Evolutionary conservation across 1,284 basidiomycete genomes (phyloP).

Genomic region (Ceratobasidium sp.): DNA sequence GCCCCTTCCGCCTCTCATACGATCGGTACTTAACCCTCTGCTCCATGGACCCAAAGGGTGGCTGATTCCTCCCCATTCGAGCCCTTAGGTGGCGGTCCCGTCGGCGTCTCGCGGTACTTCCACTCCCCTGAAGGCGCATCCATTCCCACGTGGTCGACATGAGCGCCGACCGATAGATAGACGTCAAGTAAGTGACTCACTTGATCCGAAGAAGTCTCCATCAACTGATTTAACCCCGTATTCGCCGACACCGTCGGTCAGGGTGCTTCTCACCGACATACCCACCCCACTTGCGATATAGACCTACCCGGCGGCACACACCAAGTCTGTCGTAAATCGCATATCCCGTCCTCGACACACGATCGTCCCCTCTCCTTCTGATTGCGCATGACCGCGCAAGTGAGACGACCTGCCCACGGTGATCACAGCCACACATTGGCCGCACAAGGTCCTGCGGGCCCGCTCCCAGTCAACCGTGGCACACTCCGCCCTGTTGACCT

Average conservation of each 20-base stretch:
- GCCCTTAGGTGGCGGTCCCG: background rate
- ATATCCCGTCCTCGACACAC: background rate
- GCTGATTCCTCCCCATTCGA: background rate
- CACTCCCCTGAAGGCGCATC: conserved; percentile 16
- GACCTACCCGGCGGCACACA: background rate
- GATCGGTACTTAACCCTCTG: background rate
- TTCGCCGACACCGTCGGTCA: background rate
- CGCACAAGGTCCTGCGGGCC: background rate
- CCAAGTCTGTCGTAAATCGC: background rate
- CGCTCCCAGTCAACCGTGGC: too few species aligned
- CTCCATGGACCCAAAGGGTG: too few species aligned
- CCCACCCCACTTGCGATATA: background rate
- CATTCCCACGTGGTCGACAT: background rate
- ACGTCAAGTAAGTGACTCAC: background rate
- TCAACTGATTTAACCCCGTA: background rate
- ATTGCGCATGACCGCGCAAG: background rate
- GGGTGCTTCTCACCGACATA: background rate
- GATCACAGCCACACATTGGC: background rate
- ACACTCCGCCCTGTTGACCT: too few species aligned
- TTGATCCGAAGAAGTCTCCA: conserved; percentile 5
- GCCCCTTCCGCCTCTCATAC: background rate
- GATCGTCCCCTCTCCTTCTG: background rate
- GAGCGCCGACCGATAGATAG: background rate
- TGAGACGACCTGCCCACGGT: background rate
- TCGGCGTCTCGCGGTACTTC: conserved; percentile 1